Conservation (phyloP, 306 rosid species). For the Biancaea sappan region DNA sequence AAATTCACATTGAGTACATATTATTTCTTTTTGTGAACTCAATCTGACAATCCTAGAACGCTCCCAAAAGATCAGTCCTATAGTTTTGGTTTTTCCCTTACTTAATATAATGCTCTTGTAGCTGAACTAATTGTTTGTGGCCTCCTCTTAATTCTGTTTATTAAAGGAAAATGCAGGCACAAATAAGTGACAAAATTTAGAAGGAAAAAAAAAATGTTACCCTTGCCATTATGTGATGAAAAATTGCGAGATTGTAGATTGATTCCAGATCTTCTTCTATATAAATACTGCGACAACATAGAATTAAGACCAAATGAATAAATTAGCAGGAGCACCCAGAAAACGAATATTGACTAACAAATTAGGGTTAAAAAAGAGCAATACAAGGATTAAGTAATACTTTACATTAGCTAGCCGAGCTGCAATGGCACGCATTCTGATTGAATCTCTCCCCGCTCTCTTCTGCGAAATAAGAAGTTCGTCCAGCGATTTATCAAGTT, state of each 20-base stretch:
- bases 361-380: conserved; percentile 6
- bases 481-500: not conserved
- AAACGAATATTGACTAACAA: not conserved
- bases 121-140: not conserved
- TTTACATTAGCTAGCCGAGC: conserved; percentile 55
- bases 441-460: not conserved
- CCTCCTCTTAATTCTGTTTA: not conserved
- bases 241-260: conserved; percentile 52
- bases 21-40: not conserved
- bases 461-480: not conserved
- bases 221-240: conserved; percentile 54
- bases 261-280: conserved; percentile 46
- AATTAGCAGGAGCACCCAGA: not conserved
- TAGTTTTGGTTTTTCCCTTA: not conserved
- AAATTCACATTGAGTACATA: not conserved
- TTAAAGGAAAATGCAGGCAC: not conserved
- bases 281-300: conserved; percentile 50
- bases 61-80: not conserved
- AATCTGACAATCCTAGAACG: not conserved
- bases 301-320: not conserved
- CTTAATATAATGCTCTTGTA: conserved; percentile 6
- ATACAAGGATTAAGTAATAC: not conserved
- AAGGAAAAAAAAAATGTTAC: conserved; percentile 35
- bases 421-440: conserved; percentile 63
- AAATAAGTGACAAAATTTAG: not conserved